Conservation (phyloP, 805 yeast genomes). For the Zygoascus bituminiphila region DNA sequence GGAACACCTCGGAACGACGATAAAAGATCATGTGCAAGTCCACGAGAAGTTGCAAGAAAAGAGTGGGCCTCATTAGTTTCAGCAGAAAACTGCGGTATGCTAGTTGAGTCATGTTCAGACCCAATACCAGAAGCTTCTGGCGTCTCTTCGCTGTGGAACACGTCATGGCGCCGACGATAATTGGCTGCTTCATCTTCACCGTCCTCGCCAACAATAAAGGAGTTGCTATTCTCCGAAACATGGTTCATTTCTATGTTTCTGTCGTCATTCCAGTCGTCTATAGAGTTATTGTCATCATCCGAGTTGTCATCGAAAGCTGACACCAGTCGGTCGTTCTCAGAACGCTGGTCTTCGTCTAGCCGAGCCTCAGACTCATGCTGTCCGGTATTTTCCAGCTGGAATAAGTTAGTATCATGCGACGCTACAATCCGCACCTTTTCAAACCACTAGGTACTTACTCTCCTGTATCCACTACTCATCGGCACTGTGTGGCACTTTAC, state of each 20-base stretch:
- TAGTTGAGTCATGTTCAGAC: no score
- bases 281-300: constrained; percentile 15
- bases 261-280: constrained; percentile 9
- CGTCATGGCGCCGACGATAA: background rate
- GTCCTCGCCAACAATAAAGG: background rate
- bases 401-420: no score
- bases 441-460: background rate
- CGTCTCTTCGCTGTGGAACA: background rate
- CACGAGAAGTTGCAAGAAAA: background rate
- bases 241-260: constrained; percentile 1
- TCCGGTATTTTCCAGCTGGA: no score
- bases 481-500: no score
- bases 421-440: no score
- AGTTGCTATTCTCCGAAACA: background rate
- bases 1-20: background rate
- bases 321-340: constrained; percentile 11
- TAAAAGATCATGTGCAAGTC: background rate
- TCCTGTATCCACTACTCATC: background rate
- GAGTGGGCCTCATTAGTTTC: background rate
- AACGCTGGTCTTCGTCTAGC: constrained; percentile 6
- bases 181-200: background rate
- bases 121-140: no score
- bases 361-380: no score
- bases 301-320: constrained; percentile 17
- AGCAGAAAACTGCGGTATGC: background rate